Evolutionary conservation across 331 rosid species (phyloP).

Genomic region (Telfairia occidentalis): DNA sequence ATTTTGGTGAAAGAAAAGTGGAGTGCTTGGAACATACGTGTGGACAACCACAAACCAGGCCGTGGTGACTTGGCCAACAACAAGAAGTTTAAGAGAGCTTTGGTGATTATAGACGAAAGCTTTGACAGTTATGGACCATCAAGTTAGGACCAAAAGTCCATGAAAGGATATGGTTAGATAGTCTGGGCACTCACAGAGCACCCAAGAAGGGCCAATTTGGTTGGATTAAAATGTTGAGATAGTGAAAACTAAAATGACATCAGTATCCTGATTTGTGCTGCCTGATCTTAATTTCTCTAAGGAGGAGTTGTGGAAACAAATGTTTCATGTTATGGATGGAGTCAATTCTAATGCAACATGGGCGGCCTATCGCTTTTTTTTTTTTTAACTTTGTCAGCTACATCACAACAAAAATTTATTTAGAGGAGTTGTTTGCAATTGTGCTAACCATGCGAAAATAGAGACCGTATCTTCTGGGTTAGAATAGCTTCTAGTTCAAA

Average conservation of each 20-base stretch:
- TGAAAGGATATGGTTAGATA: neutral
- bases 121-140: too few species aligned
- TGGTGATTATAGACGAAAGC: neutral
- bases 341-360: neutral
- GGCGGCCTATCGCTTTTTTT: neutral
- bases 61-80: neutral
- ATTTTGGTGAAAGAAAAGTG: neutral
- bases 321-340: neutral
- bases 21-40: neutral
- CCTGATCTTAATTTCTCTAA: neutral
- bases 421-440: neutral
- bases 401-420: neutral
- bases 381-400: neutral
- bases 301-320: neutral
- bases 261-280: neutral
- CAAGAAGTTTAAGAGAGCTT: neutral
- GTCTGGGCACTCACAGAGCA: neutral
- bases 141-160: too few species aligned
- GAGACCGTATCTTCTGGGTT: too few species aligned
- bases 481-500: too few species aligned
- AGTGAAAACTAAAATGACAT: neutral
- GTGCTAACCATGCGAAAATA: neutral
- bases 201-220: neutral
- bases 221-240: neutral
- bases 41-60: neutral